Conservation (phyloP, 1,139 yeast genomes). For the Yamadazyma atmosphaerica region DNA sequence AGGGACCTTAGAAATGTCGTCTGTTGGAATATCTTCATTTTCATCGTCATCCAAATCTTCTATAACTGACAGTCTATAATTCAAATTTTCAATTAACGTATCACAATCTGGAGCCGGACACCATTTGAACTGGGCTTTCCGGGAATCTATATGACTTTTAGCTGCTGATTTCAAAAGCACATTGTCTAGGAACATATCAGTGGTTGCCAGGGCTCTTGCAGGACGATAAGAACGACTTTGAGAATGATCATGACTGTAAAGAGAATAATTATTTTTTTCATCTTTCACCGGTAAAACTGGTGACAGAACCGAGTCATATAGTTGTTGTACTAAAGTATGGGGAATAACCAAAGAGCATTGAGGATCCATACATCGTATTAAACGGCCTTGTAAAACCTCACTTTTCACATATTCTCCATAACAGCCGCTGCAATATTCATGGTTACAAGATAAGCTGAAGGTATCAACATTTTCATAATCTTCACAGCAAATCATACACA, state of each 20-base stretch:
- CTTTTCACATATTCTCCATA: constrained; percentile 59
- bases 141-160: constrained; percentile 51
- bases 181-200: too few species aligned
- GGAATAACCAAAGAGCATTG: constrained; percentile 35
- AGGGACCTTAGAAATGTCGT: constrained; percentile 42
- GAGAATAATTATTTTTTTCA: background rate
- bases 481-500: constrained; percentile 75
- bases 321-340: constrained; percentile 22
- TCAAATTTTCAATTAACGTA: constrained; percentile 15
- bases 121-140: constrained; percentile 58
- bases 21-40: constrained; percentile 22
- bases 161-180: constrained; percentile 31
- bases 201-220: too few species aligned
- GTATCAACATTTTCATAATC: constrained; percentile 36
- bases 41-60: constrained; percentile 23
- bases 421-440: constrained; percentile 68
- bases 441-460: constrained; percentile 67
- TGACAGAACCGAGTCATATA: too few species aligned
- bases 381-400: constrained; percentile 51
- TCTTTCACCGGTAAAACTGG: background rate
- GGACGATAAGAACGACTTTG: too few species aligned
- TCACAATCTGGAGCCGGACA: constrained; percentile 90
- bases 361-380: constrained; percentile 65
- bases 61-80: constrained; percentile 32
- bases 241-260: too few species aligned